phyloP scores from a whole-genome alignment of 1,139 yeast species.

The Magnusiomyces paraingens region DNA sequence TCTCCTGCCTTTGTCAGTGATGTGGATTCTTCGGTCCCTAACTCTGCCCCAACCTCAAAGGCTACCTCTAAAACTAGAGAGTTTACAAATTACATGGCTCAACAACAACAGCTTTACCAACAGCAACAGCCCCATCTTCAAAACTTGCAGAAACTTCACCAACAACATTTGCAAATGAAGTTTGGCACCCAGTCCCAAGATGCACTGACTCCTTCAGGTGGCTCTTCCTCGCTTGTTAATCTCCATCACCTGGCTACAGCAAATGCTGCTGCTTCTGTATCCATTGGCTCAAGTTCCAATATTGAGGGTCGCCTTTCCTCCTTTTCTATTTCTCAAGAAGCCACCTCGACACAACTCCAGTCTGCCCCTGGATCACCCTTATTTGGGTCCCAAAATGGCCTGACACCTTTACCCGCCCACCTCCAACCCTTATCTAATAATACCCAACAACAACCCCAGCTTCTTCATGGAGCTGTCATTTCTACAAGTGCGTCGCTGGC shows the following conservation, averaged over 20 bases:
- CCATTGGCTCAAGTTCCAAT: background rate
- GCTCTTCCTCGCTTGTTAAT: constrained; percentile 1
- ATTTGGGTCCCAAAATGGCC: no score
- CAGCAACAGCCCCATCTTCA: background rate
- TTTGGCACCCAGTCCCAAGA: background rate
- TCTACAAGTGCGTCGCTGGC: background rate
- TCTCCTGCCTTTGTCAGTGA: constrained; percentile 18
- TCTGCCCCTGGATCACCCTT: background rate
- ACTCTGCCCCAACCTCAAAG: constrained; percentile 4
- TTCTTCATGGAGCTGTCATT: no score
- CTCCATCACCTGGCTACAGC: no score
- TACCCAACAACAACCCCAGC: no score
- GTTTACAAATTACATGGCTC: background rate
- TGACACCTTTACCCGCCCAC: no score
- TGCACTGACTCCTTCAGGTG: constrained; percentile 2
- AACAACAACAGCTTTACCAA: constrained; percentile 4
- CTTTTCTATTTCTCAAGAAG: constrained; percentile 8
- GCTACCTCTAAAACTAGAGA: constrained; percentile 9
- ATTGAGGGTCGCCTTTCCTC: constrained; percentile 17
- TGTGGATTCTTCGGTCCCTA: constrained; percentile 13
- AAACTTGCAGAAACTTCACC: background rate
- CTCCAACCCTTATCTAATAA: background rate
- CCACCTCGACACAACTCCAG: background rate
- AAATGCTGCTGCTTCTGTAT: no score
- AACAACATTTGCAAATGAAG: constrained; percentile 4